Percentiles rank a stretch among this genome's conserved stretches.
Evolutionary conservation across 176 grass and related monocot species (phyloP).

Genomic region (Pharus latifolius): DNA sequence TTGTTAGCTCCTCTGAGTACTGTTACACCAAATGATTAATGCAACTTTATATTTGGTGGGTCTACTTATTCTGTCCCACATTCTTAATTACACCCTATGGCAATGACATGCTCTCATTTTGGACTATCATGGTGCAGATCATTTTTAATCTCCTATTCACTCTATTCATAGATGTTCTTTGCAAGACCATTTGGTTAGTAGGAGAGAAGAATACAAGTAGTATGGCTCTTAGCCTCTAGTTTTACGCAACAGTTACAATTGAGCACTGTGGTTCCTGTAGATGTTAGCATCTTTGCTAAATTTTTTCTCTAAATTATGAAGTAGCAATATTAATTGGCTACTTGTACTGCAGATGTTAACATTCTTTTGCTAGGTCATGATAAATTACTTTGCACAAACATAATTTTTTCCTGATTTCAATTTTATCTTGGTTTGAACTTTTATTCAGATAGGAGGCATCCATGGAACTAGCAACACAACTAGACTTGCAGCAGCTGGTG

Average conservation of each 20-base stretch:
- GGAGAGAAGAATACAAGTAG: background rate
- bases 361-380: background rate
- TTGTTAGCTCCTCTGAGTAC: conserved; percentile 12
- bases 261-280: background rate
- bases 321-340: background rate
- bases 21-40: conserved; percentile 8
- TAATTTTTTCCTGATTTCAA: background rate
- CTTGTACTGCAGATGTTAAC: too few relatives aligned
- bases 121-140: background rate
- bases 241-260: background rate
- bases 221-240: background rate
- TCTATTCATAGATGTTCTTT: conserved; percentile 8
- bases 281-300: background rate
- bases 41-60: conserved; percentile 18
- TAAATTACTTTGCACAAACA: background rate
- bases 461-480: background rate
- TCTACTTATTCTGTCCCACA: conserved; percentile 9
- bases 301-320: background rate
- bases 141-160: background rate
- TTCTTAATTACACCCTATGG: background rate
- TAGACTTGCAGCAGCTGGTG: background rate
- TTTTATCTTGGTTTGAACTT: background rate
- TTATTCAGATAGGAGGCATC: background rate
- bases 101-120: background rate
- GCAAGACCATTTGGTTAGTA: background rate